Evolutionary conservation across 1,139 yeast genomes (phyloP).

Genomic region (Lodderomyces jiufengensis): DNA sequence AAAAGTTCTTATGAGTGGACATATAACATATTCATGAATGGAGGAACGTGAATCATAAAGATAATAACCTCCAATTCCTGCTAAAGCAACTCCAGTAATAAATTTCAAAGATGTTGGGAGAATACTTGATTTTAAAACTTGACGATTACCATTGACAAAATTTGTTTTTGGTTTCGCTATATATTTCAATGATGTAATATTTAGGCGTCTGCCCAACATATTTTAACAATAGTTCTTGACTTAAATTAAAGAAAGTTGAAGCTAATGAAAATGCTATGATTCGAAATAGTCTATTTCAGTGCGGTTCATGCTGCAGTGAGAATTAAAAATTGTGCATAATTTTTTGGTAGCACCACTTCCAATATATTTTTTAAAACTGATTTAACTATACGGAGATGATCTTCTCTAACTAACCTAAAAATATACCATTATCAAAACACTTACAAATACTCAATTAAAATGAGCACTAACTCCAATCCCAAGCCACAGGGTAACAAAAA

Average conservation of each 20-base stretch:
- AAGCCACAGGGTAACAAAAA: conserved; percentile 12
- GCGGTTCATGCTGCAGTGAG: no score
- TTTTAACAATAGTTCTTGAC: not conserved
- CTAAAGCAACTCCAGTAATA: conserved; percentile 25
- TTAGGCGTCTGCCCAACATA: not conserved
- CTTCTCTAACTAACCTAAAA: conserved; percentile 1
- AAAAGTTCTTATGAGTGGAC: conserved; percentile 69
- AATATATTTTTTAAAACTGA: no score
- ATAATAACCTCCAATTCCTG: conserved; percentile 34
- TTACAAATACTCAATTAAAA: no score
- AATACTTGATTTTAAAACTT: conserved; percentile 20
- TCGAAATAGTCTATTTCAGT: no score
- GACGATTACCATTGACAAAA: not conserved
- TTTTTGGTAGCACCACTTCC: no score
- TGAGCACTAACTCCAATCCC: not conserved
- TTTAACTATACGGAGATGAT: not conserved
- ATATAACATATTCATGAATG: conserved; percentile 70
- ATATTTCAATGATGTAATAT: not conserved
- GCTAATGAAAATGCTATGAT: no score
- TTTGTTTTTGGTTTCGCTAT: not conserved
- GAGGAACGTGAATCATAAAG: conserved; percentile 76
- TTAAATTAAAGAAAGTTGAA: no score
- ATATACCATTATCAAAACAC: no score
- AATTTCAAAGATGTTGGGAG: conserved; percentile 26
- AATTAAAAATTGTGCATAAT: no score